These are phyloP conservation scores for Aspergillus texensis DNA, from an alignment of 2,329 filamentous ascomycete genomes.

Conservation along the genomic window DNA sequence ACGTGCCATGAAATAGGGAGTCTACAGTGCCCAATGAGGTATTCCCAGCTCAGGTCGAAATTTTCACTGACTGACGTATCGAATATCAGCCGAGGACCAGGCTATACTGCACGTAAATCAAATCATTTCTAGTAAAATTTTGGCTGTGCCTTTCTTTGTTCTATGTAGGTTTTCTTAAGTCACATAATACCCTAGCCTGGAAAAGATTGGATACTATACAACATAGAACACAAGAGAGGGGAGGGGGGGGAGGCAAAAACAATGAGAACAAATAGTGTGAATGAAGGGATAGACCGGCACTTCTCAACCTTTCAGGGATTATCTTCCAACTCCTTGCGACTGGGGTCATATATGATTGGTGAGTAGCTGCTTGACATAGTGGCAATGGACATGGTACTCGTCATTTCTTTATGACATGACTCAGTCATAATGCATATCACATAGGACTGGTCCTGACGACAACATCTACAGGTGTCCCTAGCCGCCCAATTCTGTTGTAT, in stretches of 20 bases:
- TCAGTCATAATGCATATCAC: background rate
- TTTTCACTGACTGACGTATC: background rate
- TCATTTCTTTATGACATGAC: background rate
- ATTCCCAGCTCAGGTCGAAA: conserved; percentile 3
- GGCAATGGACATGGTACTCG: background rate
- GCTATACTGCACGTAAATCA: conserved; percentile 7
- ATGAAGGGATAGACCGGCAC: background rate
- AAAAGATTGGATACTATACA: background rate
- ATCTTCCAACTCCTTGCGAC: background rate
- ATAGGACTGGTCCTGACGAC: background rate
- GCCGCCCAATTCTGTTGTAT: background rate
- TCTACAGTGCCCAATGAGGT: background rate
- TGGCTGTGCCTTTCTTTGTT: background rate
- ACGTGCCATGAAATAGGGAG: background rate
- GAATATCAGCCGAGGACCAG: background rate
- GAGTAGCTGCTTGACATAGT: background rate
- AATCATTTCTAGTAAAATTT: background rate
- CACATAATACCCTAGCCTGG: background rate
- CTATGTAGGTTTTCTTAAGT: background rate
- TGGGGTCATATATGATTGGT: background rate
- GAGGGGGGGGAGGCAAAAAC: background rate
- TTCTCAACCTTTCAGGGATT: background rate
- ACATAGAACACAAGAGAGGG: background rate
- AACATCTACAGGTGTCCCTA: background rate
- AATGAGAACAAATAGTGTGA: background rate